Conservation (phyloP, 2,329 filamentous ascomycete species). For the Didymella pomorum region DNA sequence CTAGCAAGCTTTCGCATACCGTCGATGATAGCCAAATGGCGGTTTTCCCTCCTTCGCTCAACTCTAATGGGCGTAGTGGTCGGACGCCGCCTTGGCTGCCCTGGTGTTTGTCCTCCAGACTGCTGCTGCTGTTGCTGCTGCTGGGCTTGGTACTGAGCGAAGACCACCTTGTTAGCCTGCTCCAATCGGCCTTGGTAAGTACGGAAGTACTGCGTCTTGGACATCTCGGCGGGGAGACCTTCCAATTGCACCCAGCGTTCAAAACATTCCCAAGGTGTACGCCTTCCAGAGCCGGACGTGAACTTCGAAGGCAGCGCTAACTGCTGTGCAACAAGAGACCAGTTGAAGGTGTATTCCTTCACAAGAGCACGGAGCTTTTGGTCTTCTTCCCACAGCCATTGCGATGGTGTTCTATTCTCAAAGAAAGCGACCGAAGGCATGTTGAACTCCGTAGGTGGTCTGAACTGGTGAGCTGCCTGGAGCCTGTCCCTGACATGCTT, state of each 20-base stretch:
- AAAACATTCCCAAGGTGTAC: slow-evolving; percentile 98
- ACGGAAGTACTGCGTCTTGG: slow-evolving; percentile 94
- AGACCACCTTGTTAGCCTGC: slow-evolving; percentile 66
- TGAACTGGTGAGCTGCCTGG: slow-evolving; percentile 89
- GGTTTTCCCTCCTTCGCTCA: slow-evolving; percentile 84
- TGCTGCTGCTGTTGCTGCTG: slow-evolving; percentile 62
- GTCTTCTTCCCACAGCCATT: slow-evolving; percentile 91
- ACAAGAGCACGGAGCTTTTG: slow-evolving; percentile 86
- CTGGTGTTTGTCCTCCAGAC: slow-evolving; percentile 57
- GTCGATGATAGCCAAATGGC: slow-evolving; percentile 88
- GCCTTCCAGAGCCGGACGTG: slow-evolving; percentile 83
- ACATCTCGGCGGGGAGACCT: slow-evolving; percentile 89
- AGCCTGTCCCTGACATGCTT: slow-evolving; percentile 88
- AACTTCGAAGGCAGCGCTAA: slow-evolving; percentile 77
- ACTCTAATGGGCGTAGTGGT: slow-evolving; percentile 82
- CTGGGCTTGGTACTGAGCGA: slow-evolving; percentile 65
- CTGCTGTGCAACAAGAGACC: slow-evolving; percentile 89
- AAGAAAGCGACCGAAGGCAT: slow-evolving; percentile 95
- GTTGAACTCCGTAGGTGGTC: slow-evolving; percentile 86
- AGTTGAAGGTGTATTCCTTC: slow-evolving; percentile 95
- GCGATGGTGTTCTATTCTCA: slow-evolving; percentile 83
- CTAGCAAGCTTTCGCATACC: slow-evolving; percentile 95
- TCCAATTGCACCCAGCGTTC: slow-evolving; percentile 95
- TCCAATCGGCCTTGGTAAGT: slow-evolving; percentile 71
- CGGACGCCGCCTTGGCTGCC: slow-evolving; percentile 65